A percentile compares a stretch with the other conserved stretches of the same genome.
These are phyloP conservation scores for Murraya paniculata DNA, from an alignment of 345 rosid genomes.

Conservation along the genomic window DNA sequence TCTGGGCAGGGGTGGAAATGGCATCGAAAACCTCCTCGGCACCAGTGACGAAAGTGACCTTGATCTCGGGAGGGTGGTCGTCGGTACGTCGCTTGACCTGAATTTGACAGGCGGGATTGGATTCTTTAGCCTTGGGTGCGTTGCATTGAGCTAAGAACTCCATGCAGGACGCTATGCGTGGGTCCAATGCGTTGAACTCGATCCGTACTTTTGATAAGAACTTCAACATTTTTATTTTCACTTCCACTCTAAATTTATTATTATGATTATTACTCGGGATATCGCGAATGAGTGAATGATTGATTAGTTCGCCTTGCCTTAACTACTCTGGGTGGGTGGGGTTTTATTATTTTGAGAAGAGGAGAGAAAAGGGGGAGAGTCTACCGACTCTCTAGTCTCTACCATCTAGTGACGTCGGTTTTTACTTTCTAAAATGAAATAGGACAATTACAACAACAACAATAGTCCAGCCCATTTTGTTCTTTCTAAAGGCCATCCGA, in stretches of 20 bases:
- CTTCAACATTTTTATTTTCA: constrained; percentile 62
- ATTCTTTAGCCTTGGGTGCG: constrained; percentile 81
- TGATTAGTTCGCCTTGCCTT: too few species aligned
- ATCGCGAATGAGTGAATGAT: too few species aligned
- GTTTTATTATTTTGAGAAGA: too few species aligned
- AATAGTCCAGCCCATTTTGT: too few species aligned
- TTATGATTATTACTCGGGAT: too few species aligned
- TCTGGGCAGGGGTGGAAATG: constrained; percentile 69
- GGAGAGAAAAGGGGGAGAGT: too few species aligned
- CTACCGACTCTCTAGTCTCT: too few species aligned
- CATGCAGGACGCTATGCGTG: constrained; percentile 73
- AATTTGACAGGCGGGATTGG: constrained; percentile 79
- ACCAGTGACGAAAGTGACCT: constrained; percentile 81
- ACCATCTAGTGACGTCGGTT: too few species aligned
- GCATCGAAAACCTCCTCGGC: constrained; percentile 80
- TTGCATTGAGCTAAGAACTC: constrained; percentile 95
- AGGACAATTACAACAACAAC: too few species aligned
- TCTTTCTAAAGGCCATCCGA: too few species aligned
- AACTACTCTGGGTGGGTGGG: too few species aligned
- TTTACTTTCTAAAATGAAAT: too few species aligned
- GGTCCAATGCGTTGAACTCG: constrained; percentile 81
- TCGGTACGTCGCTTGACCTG: constrained; percentile 87
- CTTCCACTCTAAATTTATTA: background rate
- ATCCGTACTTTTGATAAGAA: constrained; percentile 76
- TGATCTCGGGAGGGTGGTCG: constrained; percentile 76